phyloP scores from a whole-genome alignment of 108 stramenopile species.

The Fistulifera pelliculosa region DNA sequence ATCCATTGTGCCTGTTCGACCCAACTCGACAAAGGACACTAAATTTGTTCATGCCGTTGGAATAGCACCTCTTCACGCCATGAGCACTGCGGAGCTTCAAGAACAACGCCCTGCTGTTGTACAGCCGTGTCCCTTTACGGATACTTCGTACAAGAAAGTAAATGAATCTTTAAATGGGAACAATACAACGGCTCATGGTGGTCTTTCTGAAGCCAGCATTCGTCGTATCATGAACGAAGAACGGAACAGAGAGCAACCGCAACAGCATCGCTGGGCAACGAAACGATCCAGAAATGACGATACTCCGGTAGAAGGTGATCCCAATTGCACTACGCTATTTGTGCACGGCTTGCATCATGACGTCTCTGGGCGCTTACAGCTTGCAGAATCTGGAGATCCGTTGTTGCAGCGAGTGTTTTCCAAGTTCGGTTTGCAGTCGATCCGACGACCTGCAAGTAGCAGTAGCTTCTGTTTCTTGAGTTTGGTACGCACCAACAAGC shows the following conservation, averaged over 20 bases:
- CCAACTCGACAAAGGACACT: conserved; percentile 29
- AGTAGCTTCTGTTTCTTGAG: conserved; percentile 74
- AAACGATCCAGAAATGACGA: conserved; percentile 12
- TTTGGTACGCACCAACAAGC: conserved; percentile 65
- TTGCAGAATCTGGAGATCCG: conserved; percentile 19
- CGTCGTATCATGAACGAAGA: conserved; percentile 41
- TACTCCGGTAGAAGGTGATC: conserved; percentile 38
- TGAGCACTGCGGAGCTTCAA: conserved; percentile 26
- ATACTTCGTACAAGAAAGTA: conserved; percentile 21
- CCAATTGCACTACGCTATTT: conserved; percentile 52
- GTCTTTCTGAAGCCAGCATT: conserved; percentile 48
- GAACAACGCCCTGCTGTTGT: conserved; percentile 18
- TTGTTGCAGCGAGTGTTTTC: conserved; percentile 49
- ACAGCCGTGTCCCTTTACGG: conserved; percentile 56
- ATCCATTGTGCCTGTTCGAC: conserved; percentile 43
- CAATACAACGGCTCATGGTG: background rate
- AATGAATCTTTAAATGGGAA: background rate
- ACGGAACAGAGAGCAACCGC: conserved; percentile 1
- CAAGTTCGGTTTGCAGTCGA: conserved; percentile 28
- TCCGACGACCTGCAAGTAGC: conserved; percentile 45
- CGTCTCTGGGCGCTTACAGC: conserved; percentile 42
- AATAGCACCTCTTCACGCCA: conserved; percentile 45
- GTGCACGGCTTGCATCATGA: conserved; percentile 74
- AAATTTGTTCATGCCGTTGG: conserved; percentile 87
- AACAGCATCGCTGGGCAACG: conserved; percentile 29